A percentile compares a stretch with the other conserved stretches of the same genome.
Evolutionary conservation across 805 yeast species (phyloP).

Genomic region (Metschnikowia cubensis): DNA sequence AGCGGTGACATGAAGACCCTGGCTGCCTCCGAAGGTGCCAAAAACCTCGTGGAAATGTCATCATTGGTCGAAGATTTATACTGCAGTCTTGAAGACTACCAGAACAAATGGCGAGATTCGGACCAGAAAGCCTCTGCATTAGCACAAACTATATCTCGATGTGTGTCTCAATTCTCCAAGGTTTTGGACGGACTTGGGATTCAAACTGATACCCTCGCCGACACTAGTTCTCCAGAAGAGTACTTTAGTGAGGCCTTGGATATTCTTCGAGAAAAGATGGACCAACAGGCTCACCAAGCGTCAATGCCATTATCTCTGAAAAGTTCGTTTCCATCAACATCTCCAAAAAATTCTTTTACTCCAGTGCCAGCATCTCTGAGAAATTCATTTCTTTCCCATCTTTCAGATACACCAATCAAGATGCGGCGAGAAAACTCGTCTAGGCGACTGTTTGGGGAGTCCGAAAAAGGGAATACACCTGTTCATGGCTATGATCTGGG

Average conservation of each 20-base stretch:
- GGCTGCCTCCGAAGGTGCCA: constrained; percentile 8
- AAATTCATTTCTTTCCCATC: neutral
- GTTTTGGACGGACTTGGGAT: constrained; percentile 15
- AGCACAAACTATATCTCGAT: constrained; percentile 4
- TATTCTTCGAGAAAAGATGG: constrained; percentile 2
- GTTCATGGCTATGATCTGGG: neutral
- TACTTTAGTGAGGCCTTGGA: constrained; percentile 3
- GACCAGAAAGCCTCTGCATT: constrained; percentile 9
- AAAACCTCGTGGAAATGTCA: constrained; percentile 32
- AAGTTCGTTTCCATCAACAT: neutral
- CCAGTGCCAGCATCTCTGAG: neutral
- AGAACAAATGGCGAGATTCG: constrained; percentile 27
- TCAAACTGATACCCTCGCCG: neutral
- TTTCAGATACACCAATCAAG: neutral
- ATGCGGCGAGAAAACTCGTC: neutral
- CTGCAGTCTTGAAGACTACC: constrained; percentile 32
- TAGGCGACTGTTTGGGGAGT: neutral
- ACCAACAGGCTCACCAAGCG: neutral
- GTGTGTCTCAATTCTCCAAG: constrained; percentile 20
- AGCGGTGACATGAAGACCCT: constrained; percentile 5
- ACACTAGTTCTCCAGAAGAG: constrained; percentile 1
- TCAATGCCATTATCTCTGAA: neutral
- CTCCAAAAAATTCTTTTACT: too few relatives aligned
- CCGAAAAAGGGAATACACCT: neutral
- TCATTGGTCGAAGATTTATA: constrained; percentile 37